A percentile compares a stretch with the other conserved stretches of the same genome.
phyloP scores from a whole-genome alignment of 192 early-diverging fungal species.

The Coemansia sp. region DNA sequence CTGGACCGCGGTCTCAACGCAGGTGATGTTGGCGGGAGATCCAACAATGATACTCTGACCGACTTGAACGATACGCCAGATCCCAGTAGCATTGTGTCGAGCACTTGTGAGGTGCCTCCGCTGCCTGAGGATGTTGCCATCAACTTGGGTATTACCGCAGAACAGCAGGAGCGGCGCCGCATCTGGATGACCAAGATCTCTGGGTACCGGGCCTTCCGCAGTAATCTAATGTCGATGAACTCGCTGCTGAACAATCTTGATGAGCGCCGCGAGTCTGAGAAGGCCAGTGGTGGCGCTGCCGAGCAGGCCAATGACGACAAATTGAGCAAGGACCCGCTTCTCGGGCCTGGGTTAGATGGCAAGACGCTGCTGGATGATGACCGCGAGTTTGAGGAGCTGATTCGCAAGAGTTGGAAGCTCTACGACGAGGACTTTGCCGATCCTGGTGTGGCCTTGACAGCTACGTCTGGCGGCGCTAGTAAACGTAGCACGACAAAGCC shows the following conservation, averaged over 20 bases:
- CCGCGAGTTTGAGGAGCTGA: constrained; percentile 41
- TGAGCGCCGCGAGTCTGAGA: neutral
- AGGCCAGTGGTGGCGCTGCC: neutral
- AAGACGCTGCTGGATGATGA: constrained; percentile 14
- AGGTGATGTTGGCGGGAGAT: neutral
- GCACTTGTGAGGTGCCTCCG: constrained; percentile 8
- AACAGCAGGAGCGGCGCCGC: constrained; percentile 37
- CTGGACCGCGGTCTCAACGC: neutral
- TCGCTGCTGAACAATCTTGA: constrained; percentile 19
- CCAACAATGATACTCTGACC: neutral
- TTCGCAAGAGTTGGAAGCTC: constrained; percentile 39
- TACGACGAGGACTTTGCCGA: constrained; percentile 36
- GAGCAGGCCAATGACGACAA: neutral
- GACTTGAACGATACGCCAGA: neutral
- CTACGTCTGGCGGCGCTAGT: neutral
- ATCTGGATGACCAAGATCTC: constrained; percentile 47
- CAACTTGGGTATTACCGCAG: constrained; percentile 25
- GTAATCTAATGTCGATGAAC: constrained; percentile 32
- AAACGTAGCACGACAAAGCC: neutral
- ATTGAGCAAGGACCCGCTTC: neutral
- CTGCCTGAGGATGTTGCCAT: constrained; percentile 20
- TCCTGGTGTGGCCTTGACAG: neutral
- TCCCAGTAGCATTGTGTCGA: neutral
- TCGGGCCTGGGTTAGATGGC: neutral
- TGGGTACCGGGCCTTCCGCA: constrained; percentile 38